A percentile compares a stretch with the other conserved stretches of the same genome.
These are phyloP conservation scores for Nowakowskiella sp. DNA, from an alignment of 192 early-diverging fungal species.

Conservation along the genomic window DNA sequence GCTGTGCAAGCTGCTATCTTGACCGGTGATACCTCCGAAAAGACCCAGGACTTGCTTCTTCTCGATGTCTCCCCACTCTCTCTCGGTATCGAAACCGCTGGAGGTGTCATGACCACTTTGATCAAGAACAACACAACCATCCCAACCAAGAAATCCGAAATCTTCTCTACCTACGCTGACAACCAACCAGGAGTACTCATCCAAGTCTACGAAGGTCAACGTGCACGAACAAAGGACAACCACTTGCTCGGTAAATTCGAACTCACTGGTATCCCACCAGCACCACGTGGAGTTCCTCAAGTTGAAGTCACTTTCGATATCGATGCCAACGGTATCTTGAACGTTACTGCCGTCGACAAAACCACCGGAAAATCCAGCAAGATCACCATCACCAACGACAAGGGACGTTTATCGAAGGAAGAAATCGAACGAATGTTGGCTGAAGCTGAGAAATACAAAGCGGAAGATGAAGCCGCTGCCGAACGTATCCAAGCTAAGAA, in stretches of 20 bases:
- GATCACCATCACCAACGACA: constrained; percentile 99
- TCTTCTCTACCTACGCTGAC: constrained; percentile 96
- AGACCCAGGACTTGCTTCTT: constrained; percentile 89
- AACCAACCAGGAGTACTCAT: constrained; percentile 98
- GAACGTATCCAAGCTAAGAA: constrained; percentile 86
- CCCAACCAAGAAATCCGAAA: constrained; percentile 96
- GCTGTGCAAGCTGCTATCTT: constrained; percentile 97
- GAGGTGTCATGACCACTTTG: constrained; percentile 96
- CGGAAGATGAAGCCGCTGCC: constrained; percentile 91
- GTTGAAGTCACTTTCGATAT: constrained; percentile 96
- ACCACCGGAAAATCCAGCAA: constrained; percentile 89
- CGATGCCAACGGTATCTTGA: constrained; percentile 95
- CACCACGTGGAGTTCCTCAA: constrained; percentile 94
- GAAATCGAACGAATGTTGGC: constrained; percentile 96
- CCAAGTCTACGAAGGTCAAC: constrained; percentile 97
- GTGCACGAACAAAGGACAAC: constrained; percentile 95
- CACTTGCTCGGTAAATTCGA: constrained; percentile 98
- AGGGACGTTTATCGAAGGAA: constrained; percentile 95
- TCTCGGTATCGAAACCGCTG: constrained; percentile 96
- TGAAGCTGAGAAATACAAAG: constrained; percentile 93
- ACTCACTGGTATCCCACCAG: constrained; percentile 92
- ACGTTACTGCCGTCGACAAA: constrained; percentile 89
- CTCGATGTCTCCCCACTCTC: constrained; percentile 95
- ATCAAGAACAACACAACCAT: constrained; percentile 98
- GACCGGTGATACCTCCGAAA: constrained; percentile 91